Evolutionary conservation across 2,329 filamentous ascomycete species (phyloP), one percentile per base, ranked within the genome.

Genomic region (Penicillium brevicompactum): DNA sequence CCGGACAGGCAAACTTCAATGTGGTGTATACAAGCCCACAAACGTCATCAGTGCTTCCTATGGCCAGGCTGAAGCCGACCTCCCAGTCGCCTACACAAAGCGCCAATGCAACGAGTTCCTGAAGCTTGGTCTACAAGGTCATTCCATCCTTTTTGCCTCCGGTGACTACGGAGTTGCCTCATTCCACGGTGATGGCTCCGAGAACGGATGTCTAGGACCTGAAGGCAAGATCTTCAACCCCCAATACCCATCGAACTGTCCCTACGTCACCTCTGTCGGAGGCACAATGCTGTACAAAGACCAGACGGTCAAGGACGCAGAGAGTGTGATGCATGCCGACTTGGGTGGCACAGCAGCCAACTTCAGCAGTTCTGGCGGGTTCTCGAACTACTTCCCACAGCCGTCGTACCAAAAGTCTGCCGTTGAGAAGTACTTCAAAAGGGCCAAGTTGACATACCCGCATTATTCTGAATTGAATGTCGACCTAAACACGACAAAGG

Each of bases 31-130:
- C 71, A 74, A 78, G 61, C 80, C 82, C 2, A 82, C 83, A 9
- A 83, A 84, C 58, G 82, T 85, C 6, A 78, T 84, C 56, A 79
- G 77, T 37, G 81, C 86, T 60, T 82, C 79, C 3, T 85, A 85
- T 65, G 82, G 82, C 45, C 79, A 79, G 41, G 76, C 79, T 42
- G 84, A 87, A 68, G 70, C 72, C 5, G 80, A 80, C 21, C 73
- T 85, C 18, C 83, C 84, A 0, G 69, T 76, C 5, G 73, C 71
- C 58, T 87, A 87, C 69, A 80, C 84, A 60, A 73, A 80, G 59
- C 70, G 75, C 3, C 75, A 78, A 58, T 78, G 75, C 59, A 72
- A 72, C 43, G 74, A 77, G 40, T 80, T 82, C 61, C 72, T 84
- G 63, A 84, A 84, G 66, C 76, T 84, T 0, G 79, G 76, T 5